Evolutionary conservation across 1,139 yeast genomes (phyloP), one percentile per base, ranked within the genome.

Genomic region (Candida labiduridarum): DNA sequence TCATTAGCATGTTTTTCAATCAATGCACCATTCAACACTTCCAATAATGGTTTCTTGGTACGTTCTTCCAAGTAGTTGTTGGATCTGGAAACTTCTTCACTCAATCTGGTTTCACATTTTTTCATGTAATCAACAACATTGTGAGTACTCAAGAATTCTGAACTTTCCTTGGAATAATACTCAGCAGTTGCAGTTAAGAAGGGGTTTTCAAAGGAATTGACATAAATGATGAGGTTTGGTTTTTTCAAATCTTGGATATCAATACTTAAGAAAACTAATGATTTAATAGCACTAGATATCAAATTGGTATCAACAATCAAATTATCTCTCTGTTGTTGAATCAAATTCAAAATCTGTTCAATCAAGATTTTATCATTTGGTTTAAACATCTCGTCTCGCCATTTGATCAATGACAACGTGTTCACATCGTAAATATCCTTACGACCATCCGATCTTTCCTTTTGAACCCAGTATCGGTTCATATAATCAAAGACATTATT

Each of bases 381-480:
- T 56, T 82, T 80, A 68, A 94, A 94, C 82, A 94, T 80, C 55
- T 84, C 84, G 53, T 84, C 82, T 62, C 89, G 86, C 99, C 99
- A 95, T 49, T 90, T 86, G 56, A 91, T 79, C 53, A 94, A 74
- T 49, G 96, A 87, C 58, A 94, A 75, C 1, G 97, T 91, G 63
- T 89, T 86, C 36, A 95, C 96, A 67, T 95, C 99, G 66, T 85
- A 90, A 46, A 94, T 84, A 61, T 90, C 91, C 57, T 92, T 80
- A 61, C 90, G 83, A n/a, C 98, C 98, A 65, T 94, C 98, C 41
- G 92, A 89, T 62, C 98, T 81, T 68, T 94, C 98, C 65, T 96
- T 91, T 62, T 88, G 90, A 46, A 95, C 97, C 99, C 99, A 95
- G 69, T 94, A 94, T 56, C 98, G 82, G 68, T 95, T 95, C 82